Base-by-base conservation (phyloP, 805 yeast genomes). In the Teunomyces aglyptinius region DNA sequence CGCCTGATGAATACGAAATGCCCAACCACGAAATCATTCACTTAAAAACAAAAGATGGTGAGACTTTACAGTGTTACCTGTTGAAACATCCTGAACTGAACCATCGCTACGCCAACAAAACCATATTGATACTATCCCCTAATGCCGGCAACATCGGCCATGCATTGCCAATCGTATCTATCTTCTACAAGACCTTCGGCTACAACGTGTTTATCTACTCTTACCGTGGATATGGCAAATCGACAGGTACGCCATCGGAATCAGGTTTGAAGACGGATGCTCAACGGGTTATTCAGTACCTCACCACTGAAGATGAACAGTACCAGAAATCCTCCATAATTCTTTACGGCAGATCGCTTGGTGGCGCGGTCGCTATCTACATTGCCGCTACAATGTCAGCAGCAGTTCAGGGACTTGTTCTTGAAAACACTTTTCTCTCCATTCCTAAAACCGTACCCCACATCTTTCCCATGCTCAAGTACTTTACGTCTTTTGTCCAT, bases 141-240 rank as follows among this genome's bases (percentile, higher is more conserved):
- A 92, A 92, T 65, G 97, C 97, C 1, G 98, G 98, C 4, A 92
- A 94, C 63, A 92, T 92, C 52, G 98, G 98, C 13, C 89, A 89
- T 60, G 83, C 86, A 24, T 69, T 92, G 41, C 96, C 97, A 1
- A 79, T 89, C 6, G 96, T 87, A 2, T 74, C 83, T 41, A 63
- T 85, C 7, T 82, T 91, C 51, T 87, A 80, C 64, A 67, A 73
- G 41, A 67, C 73, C 32, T 76, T 85, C 64, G 80, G 81, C 11
- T 81, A 83, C 65, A 89, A 91, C 63, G 96, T 90, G 2, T 78
- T 92, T 41, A 81, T 88, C 4, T 86, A 89, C 55, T 88, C 96
- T 1, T 92, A 92, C 65, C 72, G 99, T 56, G 98, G 99, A 0
- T 91, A 91, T 64, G 97, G 97, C 0, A 67, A 74, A 41, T 83